A percentile compares a stretch with the other conserved stretches of the same genome.
Evolutionary conservation across 495 filamentous ascomycete species (phyloP).

Genomic region (Neurospora sp.): DNA sequence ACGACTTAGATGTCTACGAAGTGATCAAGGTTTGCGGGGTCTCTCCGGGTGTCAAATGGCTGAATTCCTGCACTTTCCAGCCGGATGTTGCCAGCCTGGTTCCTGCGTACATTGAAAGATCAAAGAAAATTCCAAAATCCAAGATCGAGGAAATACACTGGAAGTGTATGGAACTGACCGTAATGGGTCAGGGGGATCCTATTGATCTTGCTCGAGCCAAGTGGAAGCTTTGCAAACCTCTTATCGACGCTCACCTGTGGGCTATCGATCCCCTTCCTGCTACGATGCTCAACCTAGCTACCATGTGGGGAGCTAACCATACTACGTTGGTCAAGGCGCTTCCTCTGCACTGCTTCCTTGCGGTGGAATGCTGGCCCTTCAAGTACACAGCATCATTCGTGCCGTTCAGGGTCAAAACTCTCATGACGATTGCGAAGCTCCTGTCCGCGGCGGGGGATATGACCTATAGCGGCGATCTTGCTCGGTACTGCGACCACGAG

Average conservation of each 20-base stretch:
- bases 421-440: constrained; percentile 30
- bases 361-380: constrained; percentile 27
- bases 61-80: neutral
- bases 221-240: constrained; percentile 28
- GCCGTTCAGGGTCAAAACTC: constrained; percentile 25
- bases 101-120: constrained; percentile 19
- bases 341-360: constrained; percentile 27
- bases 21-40: constrained; percentile 7
- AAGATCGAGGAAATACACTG: constrained; percentile 17
- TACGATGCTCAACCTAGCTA: constrained; percentile 16
- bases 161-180: constrained; percentile 4
- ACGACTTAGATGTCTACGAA: constrained; percentile 36
- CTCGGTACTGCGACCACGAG: constrained; percentile 11
- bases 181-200: constrained; percentile 2
- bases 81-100: constrained; percentile 13
- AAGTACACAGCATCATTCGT: constrained; percentile 28
- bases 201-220: constrained; percentile 9
- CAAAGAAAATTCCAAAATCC: constrained; percentile 4
- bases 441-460: constrained; percentile 21
- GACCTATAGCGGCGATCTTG: constrained; percentile 10
- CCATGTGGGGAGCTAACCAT: constrained; percentile 15
- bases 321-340: constrained; percentile 23
- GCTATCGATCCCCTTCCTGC: constrained; percentile 30
- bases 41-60: neutral
- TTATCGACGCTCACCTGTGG: constrained; percentile 28